phyloP scores from a whole-genome alignment of 306 rosid species.

The Begonia loranthoides region DNA sequence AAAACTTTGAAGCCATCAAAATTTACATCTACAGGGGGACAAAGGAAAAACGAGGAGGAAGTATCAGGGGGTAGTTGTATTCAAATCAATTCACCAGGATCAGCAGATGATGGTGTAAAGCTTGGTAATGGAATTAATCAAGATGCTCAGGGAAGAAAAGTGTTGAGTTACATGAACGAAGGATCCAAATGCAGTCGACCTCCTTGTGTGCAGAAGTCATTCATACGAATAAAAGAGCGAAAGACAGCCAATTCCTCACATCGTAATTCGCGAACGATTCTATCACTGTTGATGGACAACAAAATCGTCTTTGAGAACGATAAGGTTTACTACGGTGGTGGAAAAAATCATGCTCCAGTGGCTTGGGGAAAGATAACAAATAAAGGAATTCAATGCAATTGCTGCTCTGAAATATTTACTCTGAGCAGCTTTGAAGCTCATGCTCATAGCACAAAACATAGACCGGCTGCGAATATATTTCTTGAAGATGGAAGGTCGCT shows the following conservation, averaged over 20 bases:
- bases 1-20: too few relatives aligned
- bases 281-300: slow-evolving; percentile 24
- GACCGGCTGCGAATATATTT: slow-evolving; percentile 40
- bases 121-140: too few relatives aligned
- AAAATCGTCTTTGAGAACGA: slow-evolving; percentile 10
- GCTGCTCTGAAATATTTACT: slow-evolving; percentile 26
- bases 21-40: too few relatives aligned
- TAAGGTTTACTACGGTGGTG: slow-evolving; percentile 15
- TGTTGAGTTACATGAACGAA: background rate
- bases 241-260: background rate
- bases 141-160: slow-evolving; percentile 2
- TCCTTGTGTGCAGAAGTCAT: background rate
- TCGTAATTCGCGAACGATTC: slow-evolving; percentile 11
- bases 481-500: slow-evolving; percentile 50
- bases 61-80: too few relatives aligned
- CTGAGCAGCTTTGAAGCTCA: slow-evolving; percentile 45
- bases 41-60: too few relatives aligned
- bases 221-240: background rate
- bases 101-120: too few relatives aligned
- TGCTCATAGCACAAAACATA: slow-evolving; percentile 36
- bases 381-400: slow-evolving; percentile 43
- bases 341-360: background rate
- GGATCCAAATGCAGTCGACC: background rate
- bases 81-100: too few relatives aligned
- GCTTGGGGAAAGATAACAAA: slow-evolving; percentile 22